Evolutionary conservation across 1,139 yeast genomes (phyloP).

Genomic region (Kodamaea fungicola): DNA sequence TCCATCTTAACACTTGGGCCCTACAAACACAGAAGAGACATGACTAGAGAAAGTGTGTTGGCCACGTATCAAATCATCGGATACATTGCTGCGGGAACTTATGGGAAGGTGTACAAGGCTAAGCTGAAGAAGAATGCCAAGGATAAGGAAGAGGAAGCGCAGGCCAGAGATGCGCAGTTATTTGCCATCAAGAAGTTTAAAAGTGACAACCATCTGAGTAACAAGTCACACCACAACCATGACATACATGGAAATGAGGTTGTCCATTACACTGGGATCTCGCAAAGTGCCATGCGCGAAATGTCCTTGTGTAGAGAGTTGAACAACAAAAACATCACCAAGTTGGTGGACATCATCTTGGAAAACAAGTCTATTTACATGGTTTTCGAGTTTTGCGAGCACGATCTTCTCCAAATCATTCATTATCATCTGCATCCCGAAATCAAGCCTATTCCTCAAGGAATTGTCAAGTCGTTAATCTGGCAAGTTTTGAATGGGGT

Average conservation of each 20-base stretch:
- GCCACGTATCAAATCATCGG: conserved; percentile 86
- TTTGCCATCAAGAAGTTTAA: conserved; percentile 95
- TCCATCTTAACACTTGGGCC: conserved; percentile 71
- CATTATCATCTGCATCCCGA: conserved; percentile 94
- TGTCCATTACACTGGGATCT: conserved; percentile 87
- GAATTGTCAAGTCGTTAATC: conserved; percentile 74
- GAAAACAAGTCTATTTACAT: conserved; percentile 90
- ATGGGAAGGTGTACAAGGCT: conserved; percentile 96
- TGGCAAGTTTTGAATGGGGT: conserved; percentile 95
- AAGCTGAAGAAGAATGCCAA: conserved; percentile 34
- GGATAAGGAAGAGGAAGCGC: not conserved
- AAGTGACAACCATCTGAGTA: conserved; percentile 69
- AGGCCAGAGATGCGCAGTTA: conserved; percentile 21
- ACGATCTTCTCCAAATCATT: conserved; percentile 87
- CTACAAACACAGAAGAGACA: conserved; percentile 69
- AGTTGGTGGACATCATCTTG: conserved; percentile 77
- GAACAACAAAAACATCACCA: conserved; percentile 73
- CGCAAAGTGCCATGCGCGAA: conserved; percentile 94
- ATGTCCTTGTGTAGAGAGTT: conserved; percentile 93
- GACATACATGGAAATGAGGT: conserved; percentile 67
- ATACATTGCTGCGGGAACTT: conserved; percentile 97
- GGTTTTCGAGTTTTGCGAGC: conserved; percentile 95
- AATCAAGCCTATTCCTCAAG: conserved; percentile 69
- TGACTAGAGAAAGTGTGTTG: conserved; percentile 65
- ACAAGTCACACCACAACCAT: conserved; percentile 31